These are phyloP conservation scores for Ogataea wickerhamii DNA, from an alignment of 805 yeast species.

Conservation along the genomic window DNA sequence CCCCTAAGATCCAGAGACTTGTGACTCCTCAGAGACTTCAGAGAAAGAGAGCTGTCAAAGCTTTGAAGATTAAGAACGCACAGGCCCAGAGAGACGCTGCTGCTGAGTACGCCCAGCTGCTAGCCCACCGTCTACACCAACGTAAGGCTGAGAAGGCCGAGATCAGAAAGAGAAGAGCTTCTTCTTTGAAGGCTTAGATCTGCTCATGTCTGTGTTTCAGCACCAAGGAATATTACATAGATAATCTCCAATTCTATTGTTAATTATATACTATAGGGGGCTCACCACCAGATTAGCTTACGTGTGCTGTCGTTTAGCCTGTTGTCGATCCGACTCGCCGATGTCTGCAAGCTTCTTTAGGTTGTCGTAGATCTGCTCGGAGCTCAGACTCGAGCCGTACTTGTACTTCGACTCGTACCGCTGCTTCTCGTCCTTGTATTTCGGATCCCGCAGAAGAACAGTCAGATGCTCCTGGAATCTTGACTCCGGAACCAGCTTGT, in stretches of 20 bases:
- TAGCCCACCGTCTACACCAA: slow-evolving; percentile 97
- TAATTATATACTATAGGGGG: slow-evolving; percentile 1
- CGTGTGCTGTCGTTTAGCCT: slow-evolving; percentile 1
- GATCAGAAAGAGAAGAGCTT: slow-evolving; percentile 99
- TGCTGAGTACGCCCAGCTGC: slow-evolving; percentile 98
- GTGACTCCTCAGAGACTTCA: slow-evolving; percentile 98
- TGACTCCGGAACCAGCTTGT: slow-evolving; percentile 62
- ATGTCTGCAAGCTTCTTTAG: slow-evolving; percentile 40
- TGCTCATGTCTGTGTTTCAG: neutral
- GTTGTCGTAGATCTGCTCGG: slow-evolving; percentile 58
- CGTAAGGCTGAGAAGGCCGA: slow-evolving; percentile 98
- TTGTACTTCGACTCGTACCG: slow-evolving; percentile 57
- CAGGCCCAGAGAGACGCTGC: slow-evolving; percentile 99
- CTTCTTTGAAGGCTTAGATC: slow-evolving; percentile 86
- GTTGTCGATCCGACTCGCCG: slow-evolving; percentile 11
- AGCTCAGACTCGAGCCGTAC: slow-evolving; percentile 23
- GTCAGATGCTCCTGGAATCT: slow-evolving; percentile 70
- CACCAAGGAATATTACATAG: slow-evolving; percentile 3
- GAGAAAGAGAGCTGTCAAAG: slow-evolving; percentile 96
- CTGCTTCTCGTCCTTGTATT: slow-evolving; percentile 64
- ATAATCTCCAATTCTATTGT: slow-evolving; percentile 11
- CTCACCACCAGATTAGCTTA: no score
- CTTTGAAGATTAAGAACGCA: slow-evolving; percentile 93
- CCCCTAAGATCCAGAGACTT: slow-evolving; percentile 99
- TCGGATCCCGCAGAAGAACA: slow-evolving; percentile 70